Base-by-base conservation (phyloP, 495 filamentous ascomycete genomes). In the Aspergillus saccharolyticus region DNA sequence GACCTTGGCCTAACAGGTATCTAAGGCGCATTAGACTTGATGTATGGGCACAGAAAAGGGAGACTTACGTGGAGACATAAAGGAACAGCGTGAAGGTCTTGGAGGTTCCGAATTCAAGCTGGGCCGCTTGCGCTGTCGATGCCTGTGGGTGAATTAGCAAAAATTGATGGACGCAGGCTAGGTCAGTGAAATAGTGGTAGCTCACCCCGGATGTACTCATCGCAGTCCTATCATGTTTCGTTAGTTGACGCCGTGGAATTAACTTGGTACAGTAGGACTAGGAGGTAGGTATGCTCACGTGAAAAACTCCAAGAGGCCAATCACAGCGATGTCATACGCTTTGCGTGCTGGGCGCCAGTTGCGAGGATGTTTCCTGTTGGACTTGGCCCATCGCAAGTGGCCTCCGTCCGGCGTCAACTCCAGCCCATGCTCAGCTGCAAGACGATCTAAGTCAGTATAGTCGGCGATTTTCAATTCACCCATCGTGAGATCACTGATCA, bases 1-100 rank as follows among this genome's bases (percentile, higher is more conserved):
- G n/a, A 9, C 60, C 70, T 64, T 81, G 78, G 0, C 73, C 76
- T 1, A 81, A 55, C 2, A 71, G 62, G 55, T 74, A 79, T 45
- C 64, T 75, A 17, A 18, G 19, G 45, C 5, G 12, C 8, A 48
- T 59, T n/a, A n/a, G n/a, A n/a, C n/a, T n/a, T n/a, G n/a, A n/a
- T n/a, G n/a, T n/a, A 12, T 16, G 21, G n/a, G 33, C 25, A 51
- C 16, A 57, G 15, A 44, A 52, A 2, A 10, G 6, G 0, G 22
- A 49, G n/a, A 57, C 69, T 43, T 12, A 72, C 70, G 66, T 42
- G 17, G 67, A 67, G 33, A 70, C 63, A 42, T 66, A 70, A 7
- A 68, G 20, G 28, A 72, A 69, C 4, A 69, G 42, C 0, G 65
- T 55, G 2, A 70, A 47, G 4, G 61, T 62, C 20, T 54, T 47